phyloP scores from a whole-genome alignment of 176 grass and related monocot species.

The Hordeum vulgare region MorexV3_pseudomolecules_assembly NC_058520.1:89089442-89089941 shows the following conservation, averaged over 20 bases:
- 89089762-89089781: not conserved
- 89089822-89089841: not conserved
- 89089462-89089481: not conserved
- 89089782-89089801: not conserved
- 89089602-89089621: not conserved
- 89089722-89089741: not conserved
- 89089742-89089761: not conserved
- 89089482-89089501: slow-evolving; percentile 3
- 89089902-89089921: slow-evolving; percentile 33
- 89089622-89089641: not conserved
- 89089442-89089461: not conserved
- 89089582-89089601: slow-evolving; percentile 39
- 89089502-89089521: slow-evolving; percentile 33
- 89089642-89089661: not conserved
- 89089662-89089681: not conserved
- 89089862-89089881: slow-evolving; percentile 42
- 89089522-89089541: slow-evolving; percentile 36
- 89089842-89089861: slow-evolving; percentile 32
- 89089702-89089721: not conserved
- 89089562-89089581: not conserved
- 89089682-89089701: not conserved
- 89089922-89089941: not conserved
- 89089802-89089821: not conserved
- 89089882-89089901: slow-evolving; percentile 45
- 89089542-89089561: slow-evolving; percentile 34